Percentiles rank a stretch among this genome's conserved stretches.
These are phyloP conservation scores for Conticribra weissflogii DNA, from an alignment of 108 stramenopile species.

Conservation along the genomic window DNA sequence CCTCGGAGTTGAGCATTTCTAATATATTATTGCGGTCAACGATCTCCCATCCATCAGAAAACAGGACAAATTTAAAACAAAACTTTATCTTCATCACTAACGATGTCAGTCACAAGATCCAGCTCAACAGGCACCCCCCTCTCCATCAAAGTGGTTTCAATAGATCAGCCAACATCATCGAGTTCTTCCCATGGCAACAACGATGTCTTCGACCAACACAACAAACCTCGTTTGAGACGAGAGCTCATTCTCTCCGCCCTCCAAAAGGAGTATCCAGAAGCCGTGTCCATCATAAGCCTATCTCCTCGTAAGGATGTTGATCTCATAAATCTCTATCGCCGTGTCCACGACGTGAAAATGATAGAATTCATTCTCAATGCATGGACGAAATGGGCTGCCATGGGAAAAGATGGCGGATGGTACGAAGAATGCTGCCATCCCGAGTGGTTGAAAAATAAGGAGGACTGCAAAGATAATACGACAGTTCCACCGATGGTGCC, in stretches of 20 bases:
- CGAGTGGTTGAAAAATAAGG: slow-evolving; percentile 19
- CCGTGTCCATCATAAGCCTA: slow-evolving; percentile 4
- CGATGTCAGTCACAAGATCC: too few species aligned
- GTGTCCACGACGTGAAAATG: slow-evolving; percentile 38
- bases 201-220: slow-evolving; percentile 59
- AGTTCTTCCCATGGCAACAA: neutral
- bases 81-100: too few species aligned
- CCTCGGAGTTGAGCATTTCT: too few species aligned
- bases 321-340: slow-evolving; percentile 24
- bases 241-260: slow-evolving; percentile 56
- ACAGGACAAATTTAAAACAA: too few species aligned
- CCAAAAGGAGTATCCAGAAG: slow-evolving; percentile 1
- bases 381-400: slow-evolving; percentile 37
- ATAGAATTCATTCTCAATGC: slow-evolving; percentile 33
- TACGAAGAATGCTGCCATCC: slow-evolving; percentile 41
- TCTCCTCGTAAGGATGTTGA: neutral
- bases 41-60: too few species aligned
- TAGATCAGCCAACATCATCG: too few species aligned
- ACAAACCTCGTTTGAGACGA: slow-evolving; percentile 72
- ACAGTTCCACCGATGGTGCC: slow-evolving; percentile 38
- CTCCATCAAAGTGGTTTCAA: neutral
- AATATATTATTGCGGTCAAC: too few species aligned
- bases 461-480: neutral
- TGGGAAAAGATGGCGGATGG: slow-evolving; percentile 31
- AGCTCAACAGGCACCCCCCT: neutral